phyloP scores from a whole-genome alignment of 2,329 filamentous ascomycete genomes.

The Bimuria novae-zelandiae region DNA sequence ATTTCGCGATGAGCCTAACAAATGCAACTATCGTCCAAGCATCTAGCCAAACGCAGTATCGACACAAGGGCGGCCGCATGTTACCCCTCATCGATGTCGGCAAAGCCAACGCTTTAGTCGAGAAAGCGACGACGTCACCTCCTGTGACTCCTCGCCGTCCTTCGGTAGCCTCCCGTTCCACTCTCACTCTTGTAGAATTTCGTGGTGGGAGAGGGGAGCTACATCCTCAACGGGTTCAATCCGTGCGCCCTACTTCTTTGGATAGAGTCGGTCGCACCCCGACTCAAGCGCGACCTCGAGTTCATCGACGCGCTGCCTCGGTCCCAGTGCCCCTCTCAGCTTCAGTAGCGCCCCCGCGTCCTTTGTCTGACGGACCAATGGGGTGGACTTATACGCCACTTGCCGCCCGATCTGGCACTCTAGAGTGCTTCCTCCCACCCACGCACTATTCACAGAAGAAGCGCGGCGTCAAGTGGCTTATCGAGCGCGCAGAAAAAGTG shows the following conservation, averaged over 20 bases:
- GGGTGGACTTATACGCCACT: neutral
- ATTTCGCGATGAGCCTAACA: too few species aligned
- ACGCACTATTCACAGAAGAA: neutral
- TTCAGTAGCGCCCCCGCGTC: neutral
- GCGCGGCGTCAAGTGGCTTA: neutral
- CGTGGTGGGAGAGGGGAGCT: too few species aligned
- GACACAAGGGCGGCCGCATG: neutral
- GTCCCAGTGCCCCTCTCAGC: too few species aligned
- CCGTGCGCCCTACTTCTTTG: neutral
- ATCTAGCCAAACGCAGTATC: too few species aligned
- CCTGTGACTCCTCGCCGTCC: too few species aligned
- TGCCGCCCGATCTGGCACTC: neutral
- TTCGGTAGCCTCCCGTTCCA: too few species aligned
- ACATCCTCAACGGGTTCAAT: too few species aligned
- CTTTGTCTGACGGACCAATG: neutral
- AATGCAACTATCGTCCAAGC: too few species aligned
- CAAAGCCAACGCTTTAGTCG: neutral
- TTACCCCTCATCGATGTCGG: neutral
- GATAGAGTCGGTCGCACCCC: neutral
- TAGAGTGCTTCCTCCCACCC: constrained; percentile 2
- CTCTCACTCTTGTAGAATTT: too few species aligned
- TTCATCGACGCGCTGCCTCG: neutral
- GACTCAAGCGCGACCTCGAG: neutral
- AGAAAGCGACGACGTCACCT: too few species aligned
- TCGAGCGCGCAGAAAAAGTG: neutral